Conservation (phyloP, 768 basidiomycete genomes). For the Tylopilus plumbeoviolaceoides region DNA sequence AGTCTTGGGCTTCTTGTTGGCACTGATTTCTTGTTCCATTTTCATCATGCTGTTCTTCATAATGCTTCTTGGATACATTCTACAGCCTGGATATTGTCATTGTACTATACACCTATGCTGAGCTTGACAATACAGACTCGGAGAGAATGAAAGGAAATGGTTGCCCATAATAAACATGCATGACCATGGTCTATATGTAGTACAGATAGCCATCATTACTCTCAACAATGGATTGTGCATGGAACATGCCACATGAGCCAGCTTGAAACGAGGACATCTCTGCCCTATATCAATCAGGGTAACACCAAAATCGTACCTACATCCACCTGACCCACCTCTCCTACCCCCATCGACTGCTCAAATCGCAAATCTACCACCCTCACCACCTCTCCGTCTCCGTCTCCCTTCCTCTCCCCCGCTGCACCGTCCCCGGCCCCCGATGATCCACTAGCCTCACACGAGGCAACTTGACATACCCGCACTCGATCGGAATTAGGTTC, state of each 20-base stretch:
- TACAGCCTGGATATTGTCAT: too few relatives aligned
- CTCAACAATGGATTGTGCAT: too few relatives aligned
- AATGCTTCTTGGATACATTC: too few relatives aligned
- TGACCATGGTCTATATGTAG: too few relatives aligned
- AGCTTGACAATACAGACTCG: too few relatives aligned
- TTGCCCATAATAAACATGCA: too few relatives aligned
- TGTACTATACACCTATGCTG: too few relatives aligned
- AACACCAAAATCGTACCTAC: slow-evolving; percentile 15
- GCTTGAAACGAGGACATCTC: too few relatives aligned
- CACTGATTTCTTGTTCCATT: background rate
- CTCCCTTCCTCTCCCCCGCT: slow-evolving; percentile 29
- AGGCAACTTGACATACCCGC: slow-evolving; percentile 63
- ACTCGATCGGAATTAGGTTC: slow-evolving; percentile 70
- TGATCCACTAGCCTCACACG: slow-evolving; percentile 55
- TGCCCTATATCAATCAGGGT: slow-evolving; percentile 1
- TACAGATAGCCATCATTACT: too few relatives aligned
- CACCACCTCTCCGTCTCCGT: slow-evolving; percentile 38
- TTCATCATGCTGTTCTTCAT: too few relatives aligned
- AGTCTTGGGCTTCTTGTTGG: slow-evolving; percentile 13
- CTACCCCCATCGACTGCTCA: slow-evolving; percentile 29
- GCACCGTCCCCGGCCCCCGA: slow-evolving; percentile 30
- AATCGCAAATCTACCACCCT: slow-evolving; percentile 51
- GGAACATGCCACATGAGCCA: too few relatives aligned
- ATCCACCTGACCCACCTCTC: background rate
- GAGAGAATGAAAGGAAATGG: too few relatives aligned